A percentile compares a stretch with the other conserved stretches of the same genome.
phyloP scores from a whole-genome alignment of 1,284 basidiomycete species.

The Puccinia coronata region DNA sequence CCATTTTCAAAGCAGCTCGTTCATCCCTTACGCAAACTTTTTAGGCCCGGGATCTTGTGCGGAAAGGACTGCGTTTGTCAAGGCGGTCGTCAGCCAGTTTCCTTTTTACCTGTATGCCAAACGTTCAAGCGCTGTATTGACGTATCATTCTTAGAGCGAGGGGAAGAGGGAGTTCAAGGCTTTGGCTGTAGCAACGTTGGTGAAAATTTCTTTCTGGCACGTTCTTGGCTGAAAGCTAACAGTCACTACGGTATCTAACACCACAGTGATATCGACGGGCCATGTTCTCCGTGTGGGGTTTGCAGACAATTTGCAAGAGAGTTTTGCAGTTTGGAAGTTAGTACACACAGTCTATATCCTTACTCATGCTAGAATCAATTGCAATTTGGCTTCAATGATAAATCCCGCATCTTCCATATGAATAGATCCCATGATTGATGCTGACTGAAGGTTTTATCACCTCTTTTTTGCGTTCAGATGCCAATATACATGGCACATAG shows the following conservation, averaged over 20 bases:
- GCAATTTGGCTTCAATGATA: too few species aligned
- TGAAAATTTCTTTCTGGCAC: background rate
- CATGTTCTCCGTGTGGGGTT: conserved; percentile 49
- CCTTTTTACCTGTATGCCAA: too few species aligned
- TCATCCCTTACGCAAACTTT: too few species aligned
- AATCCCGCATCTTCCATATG: too few species aligned
- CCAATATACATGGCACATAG: conserved; percentile 39
- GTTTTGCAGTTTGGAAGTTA: conserved; percentile 49
- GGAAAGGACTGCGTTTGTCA: conserved; percentile 48
- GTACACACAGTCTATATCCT: background rate
- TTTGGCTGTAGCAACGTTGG: conserved; percentile 45
- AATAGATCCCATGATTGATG: too few species aligned
- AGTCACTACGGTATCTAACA: background rate
- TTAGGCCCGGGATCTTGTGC: conserved; percentile 49
- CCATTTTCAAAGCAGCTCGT: background rate
- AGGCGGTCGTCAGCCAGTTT: conserved; percentile 39
- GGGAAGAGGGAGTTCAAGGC: conserved; percentile 47
- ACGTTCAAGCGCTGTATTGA: too few species aligned
- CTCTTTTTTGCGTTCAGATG: conserved; percentile 24
- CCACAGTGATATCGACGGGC: conserved; percentile 41
- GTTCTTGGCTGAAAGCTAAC: conserved; percentile 2
- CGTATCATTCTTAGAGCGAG: conserved; percentile 33
- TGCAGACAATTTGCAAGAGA: conserved; percentile 49
- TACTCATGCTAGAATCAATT: too few species aligned
- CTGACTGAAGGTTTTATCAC: background rate